These are phyloP conservation scores for Helicocarpus griseus DNA, from an alignment of 2,329 filamentous ascomycete genomes.

Conservation along the genomic window DNA sequence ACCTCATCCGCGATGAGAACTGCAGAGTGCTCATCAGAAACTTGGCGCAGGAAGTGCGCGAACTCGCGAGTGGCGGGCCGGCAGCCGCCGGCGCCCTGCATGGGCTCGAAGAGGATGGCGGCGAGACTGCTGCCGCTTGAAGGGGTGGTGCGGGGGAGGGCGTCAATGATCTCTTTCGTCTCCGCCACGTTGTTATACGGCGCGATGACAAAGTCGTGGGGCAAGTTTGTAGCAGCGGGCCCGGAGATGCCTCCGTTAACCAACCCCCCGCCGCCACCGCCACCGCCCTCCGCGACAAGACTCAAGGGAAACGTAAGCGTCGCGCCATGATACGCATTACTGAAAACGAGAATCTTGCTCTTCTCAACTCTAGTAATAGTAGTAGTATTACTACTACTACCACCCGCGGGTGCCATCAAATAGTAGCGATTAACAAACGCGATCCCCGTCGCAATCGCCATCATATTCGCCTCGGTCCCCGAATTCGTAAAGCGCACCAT, in stretches of 20 bases:
- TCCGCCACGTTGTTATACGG: conserved; percentile 51
- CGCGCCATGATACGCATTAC: conserved; percentile 46
- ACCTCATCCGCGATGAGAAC: conserved; percentile 63
- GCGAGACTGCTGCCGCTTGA: conserved; percentile 44
- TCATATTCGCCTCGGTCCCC: conserved; percentile 53
- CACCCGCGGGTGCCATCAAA: too few species aligned
- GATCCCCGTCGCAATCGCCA: conserved; percentile 48
- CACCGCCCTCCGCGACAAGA: not conserved
- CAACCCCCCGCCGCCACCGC: not conserved
- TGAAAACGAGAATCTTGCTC: conserved; percentile 43
- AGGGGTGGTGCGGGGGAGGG: conserved; percentile 18
- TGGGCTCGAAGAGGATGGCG: conserved; percentile 55
- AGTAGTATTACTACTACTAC: not conserved
- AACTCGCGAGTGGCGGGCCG: conserved; percentile 45
- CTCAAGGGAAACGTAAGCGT: conserved; percentile 36
- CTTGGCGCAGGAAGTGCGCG: conserved; percentile 40
- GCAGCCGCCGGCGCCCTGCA: conserved; percentile 56
- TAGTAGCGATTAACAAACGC: conserved; percentile 36
- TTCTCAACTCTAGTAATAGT: not conserved
- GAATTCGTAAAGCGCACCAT: conserved; percentile 54
- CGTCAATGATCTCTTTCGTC: conserved; percentile 35
- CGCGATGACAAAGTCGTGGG: conserved; percentile 51
- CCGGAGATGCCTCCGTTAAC: conserved; percentile 17
- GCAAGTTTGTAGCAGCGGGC: conserved; percentile 31
- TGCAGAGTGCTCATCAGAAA: conserved; percentile 41